These are phyloP conservation scores for Fraxinus velutina DNA, from an alignment of 305 asterid genomes.

Conservation along the genomic window DNA sequence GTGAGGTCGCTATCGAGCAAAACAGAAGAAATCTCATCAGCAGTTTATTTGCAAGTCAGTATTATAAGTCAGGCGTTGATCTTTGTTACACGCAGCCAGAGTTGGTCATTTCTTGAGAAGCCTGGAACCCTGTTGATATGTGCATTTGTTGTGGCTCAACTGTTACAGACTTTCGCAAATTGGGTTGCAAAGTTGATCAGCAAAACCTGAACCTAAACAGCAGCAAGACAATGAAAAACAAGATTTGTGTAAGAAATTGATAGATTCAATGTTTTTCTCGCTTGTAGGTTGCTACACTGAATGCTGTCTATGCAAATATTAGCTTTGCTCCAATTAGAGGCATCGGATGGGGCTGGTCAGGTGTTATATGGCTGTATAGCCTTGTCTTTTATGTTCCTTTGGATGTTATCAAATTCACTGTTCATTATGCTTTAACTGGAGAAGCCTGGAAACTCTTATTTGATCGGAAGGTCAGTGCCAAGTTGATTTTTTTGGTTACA, in stretches of 20 bases:
- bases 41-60: slow-evolving; percentile 34
- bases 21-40: slow-evolving; percentile 26
- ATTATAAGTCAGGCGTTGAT: slow-evolving; percentile 33
- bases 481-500: background rate
- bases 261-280: background rate
- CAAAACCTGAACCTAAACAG: background rate
- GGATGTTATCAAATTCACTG: slow-evolving; percentile 27
- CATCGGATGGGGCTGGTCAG: slow-evolving; percentile 41
- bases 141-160: slow-evolving; percentile 31
- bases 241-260: background rate
- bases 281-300: slow-evolving; percentile 29
- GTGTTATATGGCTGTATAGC: slow-evolving; percentile 36
- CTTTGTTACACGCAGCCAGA: slow-evolving; percentile 30
- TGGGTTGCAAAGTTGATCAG: background rate
- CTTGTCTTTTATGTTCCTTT: slow-evolving; percentile 29
- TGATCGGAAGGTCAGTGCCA: slow-evolving; percentile 26
- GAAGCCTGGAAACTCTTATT: slow-evolving; percentile 34
- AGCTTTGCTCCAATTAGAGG: slow-evolving; percentile 30
- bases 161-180: slow-evolving; percentile 13
- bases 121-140: slow-evolving; percentile 33
- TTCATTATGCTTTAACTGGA: slow-evolving; percentile 30
- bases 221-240: background rate
- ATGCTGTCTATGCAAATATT: slow-evolving; percentile 29
- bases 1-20: slow-evolving; percentile 23
- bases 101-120: slow-evolving; percentile 35